These are phyloP conservation scores for Dalechampia spathulata DNA, from an alignment of 441 rosid genomes.

Conservation along the genomic window DNA sequence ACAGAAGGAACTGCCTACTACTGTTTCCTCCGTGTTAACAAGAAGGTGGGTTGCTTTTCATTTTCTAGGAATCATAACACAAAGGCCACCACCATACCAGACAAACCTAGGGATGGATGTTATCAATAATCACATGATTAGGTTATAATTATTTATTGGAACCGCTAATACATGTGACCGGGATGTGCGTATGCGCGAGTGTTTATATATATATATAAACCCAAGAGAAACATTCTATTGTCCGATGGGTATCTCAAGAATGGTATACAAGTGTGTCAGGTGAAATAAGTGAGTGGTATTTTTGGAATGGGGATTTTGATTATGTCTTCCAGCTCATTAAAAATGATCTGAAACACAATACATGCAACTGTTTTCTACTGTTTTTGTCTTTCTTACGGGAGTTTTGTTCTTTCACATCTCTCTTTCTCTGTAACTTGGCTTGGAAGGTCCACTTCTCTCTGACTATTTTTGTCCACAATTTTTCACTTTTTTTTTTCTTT, in stretches of 20 bases:
- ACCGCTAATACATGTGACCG: too few species aligned
- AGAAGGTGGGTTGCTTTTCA: too few species aligned
- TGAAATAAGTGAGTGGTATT: neutral
- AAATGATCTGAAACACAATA: neutral
- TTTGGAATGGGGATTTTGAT: too few species aligned
- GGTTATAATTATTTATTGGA: too few species aligned
- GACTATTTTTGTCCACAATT: conserved; percentile 8
- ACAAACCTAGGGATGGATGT: too few species aligned
- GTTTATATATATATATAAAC: too few species aligned
- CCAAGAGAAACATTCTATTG: conserved; percentile 4
- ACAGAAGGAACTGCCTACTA: too few species aligned
- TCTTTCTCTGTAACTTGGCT: neutral
- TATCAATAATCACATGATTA: too few species aligned
- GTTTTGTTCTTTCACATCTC: conserved; percentile 11
- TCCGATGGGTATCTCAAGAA: neutral
- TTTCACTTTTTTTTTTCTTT: neutral
- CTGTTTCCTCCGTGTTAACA: too few species aligned
- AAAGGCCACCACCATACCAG: too few species aligned
- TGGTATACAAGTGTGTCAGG: neutral
- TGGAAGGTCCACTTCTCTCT: conserved; percentile 27
- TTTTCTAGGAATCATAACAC: too few species aligned
- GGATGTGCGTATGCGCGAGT: too few species aligned
- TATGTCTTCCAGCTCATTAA: conserved; percentile 1
- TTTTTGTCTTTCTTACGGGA: conserved; percentile 15
- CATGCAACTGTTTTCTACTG: conserved; percentile 26